Evolutionary conservation across 495 filamentous ascomycete species (phyloP).

Genomic region (Aspergillus bridgeri): DNA sequence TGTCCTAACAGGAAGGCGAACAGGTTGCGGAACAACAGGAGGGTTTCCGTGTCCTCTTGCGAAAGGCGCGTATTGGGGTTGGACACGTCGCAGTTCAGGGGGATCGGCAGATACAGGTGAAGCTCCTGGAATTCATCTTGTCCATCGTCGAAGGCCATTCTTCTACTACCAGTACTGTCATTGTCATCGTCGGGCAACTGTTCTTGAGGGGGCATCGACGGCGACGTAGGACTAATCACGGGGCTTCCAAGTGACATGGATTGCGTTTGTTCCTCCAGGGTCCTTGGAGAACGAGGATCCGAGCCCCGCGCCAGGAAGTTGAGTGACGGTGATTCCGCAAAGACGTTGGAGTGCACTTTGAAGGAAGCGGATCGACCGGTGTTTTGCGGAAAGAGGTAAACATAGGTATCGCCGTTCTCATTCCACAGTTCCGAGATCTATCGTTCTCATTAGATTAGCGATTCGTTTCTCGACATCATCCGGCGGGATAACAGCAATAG

Average conservation of each 20-base stretch:
- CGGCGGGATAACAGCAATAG: not conserved
- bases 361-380: slow-evolving; percentile 71
- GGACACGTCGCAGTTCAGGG: slow-evolving; percentile 48
- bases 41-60: slow-evolving; percentile 58
- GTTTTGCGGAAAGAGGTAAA: slow-evolving; percentile 74
- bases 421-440: slow-evolving; percentile 89
- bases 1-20: slow-evolving; percentile 85
- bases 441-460: too few relatives aligned
- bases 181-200: slow-evolving; percentile 38
- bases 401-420: slow-evolving; percentile 72
- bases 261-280: slow-evolving; percentile 38
- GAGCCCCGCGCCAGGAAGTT: slow-evolving; percentile 65
- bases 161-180: slow-evolving; percentile 41
- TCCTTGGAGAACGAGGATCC: slow-evolving; percentile 30
- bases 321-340: slow-evolving; percentile 68
- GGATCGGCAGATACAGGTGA: slow-evolving; percentile 68
- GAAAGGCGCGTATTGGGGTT: slow-evolving; percentile 35
- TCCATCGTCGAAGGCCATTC: slow-evolving; percentile 41
- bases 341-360: slow-evolving; percentile 66
- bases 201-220: slow-evolving; percentile 35
- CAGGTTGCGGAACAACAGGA: slow-evolving; percentile 80
- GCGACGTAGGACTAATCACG: slow-evolving; percentile 38
- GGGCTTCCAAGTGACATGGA: slow-evolving; percentile 39
- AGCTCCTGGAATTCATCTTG: slow-evolving; percentile 50
- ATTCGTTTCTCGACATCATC: not conserved